Evolutionary conservation across 257 asterid species (phyloP), one percentile per base, ranked within the genome.

Genomic region (Ballota nigra): DNA sequence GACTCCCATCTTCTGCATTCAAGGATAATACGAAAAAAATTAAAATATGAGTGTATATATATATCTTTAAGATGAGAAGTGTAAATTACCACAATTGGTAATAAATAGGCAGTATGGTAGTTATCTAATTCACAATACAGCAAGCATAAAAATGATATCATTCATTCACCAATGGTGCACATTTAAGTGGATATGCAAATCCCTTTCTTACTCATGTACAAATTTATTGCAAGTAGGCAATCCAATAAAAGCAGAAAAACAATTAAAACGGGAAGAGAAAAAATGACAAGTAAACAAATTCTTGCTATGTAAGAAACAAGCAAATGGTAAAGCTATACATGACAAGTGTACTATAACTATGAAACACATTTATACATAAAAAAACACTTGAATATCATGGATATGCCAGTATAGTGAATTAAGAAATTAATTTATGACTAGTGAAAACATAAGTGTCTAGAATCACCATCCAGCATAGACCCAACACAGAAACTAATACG

Each of bases 1-100:
- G 66, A 79, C 76, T 67, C 86, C 96, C 97, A 91, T 91, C 63
- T 74, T 75, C 80, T 82, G 69, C 63, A 55, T 70, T 70, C 66
- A 77, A 72, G 51, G 69, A 57, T 5, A 63, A 62, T 6, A 26
- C 9, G 40, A 29, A 22, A 36, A 31, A 38, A 63, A 64, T 56
- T 24, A 38, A 57, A 13, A 22, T 9, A 55, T 24, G 22, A 62
- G 23, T n/a, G n/a, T n/a, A n/a, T n/a, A 18, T 12, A 20, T 16
- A 29, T 10, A 19, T 41, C 28, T 31, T 20, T 20, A n/a, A 61
- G 16, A 23, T 52, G 13, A 29, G 63, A 18, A 28, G 31, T 8
- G 47, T 20, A 31, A 47, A 8, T 22, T 53, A 22, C 60, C 28
- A 53, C 49, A 41, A 41, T 11, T 41, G 4, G 7, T 5, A 55